A percentile compares a stretch with the other conserved stretches of the same genome.
phyloP scores from a whole-genome alignment of 1,139 yeast genomes.

The Yamadazyma spencermartinsiae region DNA sequence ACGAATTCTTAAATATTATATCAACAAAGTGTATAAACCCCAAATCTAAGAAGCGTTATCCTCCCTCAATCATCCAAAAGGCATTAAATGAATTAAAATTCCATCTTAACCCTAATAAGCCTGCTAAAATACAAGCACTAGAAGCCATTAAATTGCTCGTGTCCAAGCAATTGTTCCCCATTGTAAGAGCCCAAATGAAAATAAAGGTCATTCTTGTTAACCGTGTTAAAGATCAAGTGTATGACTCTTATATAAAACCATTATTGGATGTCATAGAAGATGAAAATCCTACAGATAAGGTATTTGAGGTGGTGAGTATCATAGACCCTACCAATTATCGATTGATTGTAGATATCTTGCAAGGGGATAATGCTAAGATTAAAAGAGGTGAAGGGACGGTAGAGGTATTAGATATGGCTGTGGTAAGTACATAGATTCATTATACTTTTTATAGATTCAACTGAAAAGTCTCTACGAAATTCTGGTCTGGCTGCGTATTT shows the following conservation, averaged over 20 bases:
- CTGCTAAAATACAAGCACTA: constrained; percentile 85
- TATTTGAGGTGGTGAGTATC: constrained; percentile 66
- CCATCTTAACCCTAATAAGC: constrained; percentile 73
- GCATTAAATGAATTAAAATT: constrained; percentile 78
- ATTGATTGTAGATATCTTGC: constrained; percentile 61
- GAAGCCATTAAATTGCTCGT: constrained; percentile 85
- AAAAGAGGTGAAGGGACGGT: constrained; percentile 60
- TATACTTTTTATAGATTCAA: background rate
- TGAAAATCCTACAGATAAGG: constrained; percentile 43
- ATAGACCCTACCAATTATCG: constrained; percentile 90
- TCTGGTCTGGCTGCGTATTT: background rate
- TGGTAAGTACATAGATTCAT: constrained; percentile 36
- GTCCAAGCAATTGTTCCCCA: constrained; percentile 81
- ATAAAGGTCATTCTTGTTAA: constrained; percentile 57
- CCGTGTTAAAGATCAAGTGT: constrained; percentile 49
- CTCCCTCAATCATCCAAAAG: constrained; percentile 91
- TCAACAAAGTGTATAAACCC: constrained; percentile 94
- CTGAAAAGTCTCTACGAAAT: background rate
- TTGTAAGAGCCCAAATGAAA: constrained; percentile 93
- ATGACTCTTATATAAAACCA: constrained; percentile 50
- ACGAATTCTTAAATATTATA: constrained; percentile 79
- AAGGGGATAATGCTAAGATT: constrained; percentile 50
- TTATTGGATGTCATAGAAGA: constrained; percentile 55
- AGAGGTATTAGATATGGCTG: constrained; percentile 91
- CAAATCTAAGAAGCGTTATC: constrained; percentile 82